These are phyloP conservation scores for Pichia manshurica DNA, from an alignment of 805 yeast species.

Conservation along the genomic window DNA sequence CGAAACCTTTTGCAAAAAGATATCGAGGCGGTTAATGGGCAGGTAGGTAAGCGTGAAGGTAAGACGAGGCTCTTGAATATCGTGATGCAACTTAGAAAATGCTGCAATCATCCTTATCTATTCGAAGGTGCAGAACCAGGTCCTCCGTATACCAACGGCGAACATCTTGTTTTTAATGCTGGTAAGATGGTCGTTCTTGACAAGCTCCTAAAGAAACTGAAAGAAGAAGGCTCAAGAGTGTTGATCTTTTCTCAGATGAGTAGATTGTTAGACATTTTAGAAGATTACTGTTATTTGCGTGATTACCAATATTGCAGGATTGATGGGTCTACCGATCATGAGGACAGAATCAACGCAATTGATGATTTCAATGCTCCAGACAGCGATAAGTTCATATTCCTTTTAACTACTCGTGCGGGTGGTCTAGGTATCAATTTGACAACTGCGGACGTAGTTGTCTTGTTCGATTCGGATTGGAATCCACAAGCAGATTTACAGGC, in stretches of 20 bases:
- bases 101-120: conserved; percentile 94
- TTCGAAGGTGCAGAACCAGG: conserved; percentile 99
- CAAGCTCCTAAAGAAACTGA: conserved; percentile 66
- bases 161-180: conserved; percentile 82
- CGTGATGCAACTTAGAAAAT: conserved; percentile 94
- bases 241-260: conserved; percentile 93
- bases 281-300: conserved; percentile 84
- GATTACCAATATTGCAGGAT: conserved; percentile 85
- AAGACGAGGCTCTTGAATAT: conserved; percentile 87
- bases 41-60: conserved; percentile 88
- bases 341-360: conserved; percentile 85
- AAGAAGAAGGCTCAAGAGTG: conserved; percentile 79
- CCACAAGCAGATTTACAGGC: conserved; percentile 98
- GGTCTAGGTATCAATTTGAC: conserved; percentile 93
- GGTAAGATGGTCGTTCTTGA: conserved; percentile 90
- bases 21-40: conserved; percentile 94
- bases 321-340: conserved; percentile 91
- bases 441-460: conserved; percentile 81
- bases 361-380: conserved; percentile 85
- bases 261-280: conserved; percentile 79
- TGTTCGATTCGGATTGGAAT: conserved; percentile 95
- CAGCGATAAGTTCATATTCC: conserved; percentile 75
- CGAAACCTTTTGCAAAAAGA: conserved; percentile 83
- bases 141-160: conserved; percentile 94
- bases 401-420: conserved; percentile 93